Conservation (phyloP, 1,139 yeast genomes). For the Geotrichum australiense region DNA sequence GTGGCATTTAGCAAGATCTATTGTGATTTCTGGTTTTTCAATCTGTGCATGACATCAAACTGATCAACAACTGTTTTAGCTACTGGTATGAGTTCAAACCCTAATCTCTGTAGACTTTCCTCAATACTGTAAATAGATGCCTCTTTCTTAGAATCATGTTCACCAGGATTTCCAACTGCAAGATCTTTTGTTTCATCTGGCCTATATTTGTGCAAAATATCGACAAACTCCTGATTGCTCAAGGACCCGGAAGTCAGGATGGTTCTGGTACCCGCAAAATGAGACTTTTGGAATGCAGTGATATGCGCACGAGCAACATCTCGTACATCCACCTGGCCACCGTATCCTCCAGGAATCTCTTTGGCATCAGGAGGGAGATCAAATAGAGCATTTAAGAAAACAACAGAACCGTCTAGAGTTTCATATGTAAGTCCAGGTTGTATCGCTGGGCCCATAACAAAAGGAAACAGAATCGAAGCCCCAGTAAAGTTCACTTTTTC, state of each 20-base stretch:
- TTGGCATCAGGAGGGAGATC: background rate
- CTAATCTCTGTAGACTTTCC: background rate
- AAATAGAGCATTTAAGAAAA: background rate
- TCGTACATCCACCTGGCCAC: constrained; percentile 3
- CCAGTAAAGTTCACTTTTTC: background rate
- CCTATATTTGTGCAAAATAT: too few relatives aligned
- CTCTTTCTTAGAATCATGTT: background rate
- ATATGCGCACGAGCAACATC: constrained; percentile 8
- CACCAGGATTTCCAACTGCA: constrained; percentile 1
- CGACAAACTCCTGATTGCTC: too few relatives aligned
- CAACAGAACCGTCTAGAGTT: background rate
- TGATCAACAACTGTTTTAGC: background rate
- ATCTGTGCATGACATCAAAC: too few relatives aligned
- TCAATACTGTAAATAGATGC: background rate
- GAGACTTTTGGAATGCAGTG: constrained; percentile 19
- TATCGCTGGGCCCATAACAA: background rate
- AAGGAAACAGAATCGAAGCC: background rate
- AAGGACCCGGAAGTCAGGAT: too few relatives aligned
- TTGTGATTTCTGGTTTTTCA: too few relatives aligned
- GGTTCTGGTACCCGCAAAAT: constrained; percentile 25
- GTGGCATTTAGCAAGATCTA: too few relatives aligned
- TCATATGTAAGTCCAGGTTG: background rate
- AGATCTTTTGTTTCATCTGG: constrained; percentile 1
- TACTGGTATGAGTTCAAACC: constrained; percentile 3
- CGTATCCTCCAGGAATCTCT: background rate